A percentile compares a stretch with the other conserved stretches of the same genome.
Evolutionary conservation across 176 grass and related monocot species (phyloP).

Genomic region (Oryza meyeriana): DNA sequence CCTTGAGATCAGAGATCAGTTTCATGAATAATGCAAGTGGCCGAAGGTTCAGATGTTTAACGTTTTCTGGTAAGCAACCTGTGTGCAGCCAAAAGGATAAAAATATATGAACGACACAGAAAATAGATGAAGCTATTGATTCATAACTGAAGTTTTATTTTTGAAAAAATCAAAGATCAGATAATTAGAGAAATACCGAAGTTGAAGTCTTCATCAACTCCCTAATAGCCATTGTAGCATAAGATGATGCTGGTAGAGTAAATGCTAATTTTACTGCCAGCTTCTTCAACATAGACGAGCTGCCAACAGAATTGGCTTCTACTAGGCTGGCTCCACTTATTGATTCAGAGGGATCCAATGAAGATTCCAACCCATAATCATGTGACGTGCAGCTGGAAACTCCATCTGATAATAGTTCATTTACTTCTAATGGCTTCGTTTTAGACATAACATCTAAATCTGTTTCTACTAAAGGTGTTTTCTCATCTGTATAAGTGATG

Average conservation of each 20-base stretch:
- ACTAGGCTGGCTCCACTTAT: conserved; percentile 13
- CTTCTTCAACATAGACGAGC: conserved; percentile 45
- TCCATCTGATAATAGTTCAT: conserved; percentile 35
- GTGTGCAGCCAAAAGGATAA: conserved; percentile 14
- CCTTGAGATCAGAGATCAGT: conserved; percentile 8
- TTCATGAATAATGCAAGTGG: conserved; percentile 1
- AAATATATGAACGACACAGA: conserved; percentile 2
- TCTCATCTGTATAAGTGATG: conserved; percentile 61
- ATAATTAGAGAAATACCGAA: conserved; percentile 47
- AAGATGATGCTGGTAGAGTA: conserved; percentile 86
- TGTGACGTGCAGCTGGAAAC: background rate
- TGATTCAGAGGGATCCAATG: conserved; percentile 19
- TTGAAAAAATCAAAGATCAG: background rate
- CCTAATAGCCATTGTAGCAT: conserved; percentile 96
- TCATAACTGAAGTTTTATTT: background rate
- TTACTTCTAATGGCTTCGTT: conserved; percentile 25
- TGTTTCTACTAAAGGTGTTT: conserved; percentile 54
- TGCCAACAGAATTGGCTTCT: conserved; percentile 30
- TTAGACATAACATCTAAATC: conserved; percentile 69
- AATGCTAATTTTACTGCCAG: conserved; percentile 80
- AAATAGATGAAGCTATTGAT: conserved; percentile 12
- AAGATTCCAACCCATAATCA: conserved; percentile 15
- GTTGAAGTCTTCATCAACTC: conserved; percentile 91
- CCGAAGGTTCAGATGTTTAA: conserved; percentile 42
- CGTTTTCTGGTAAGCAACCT: conserved; percentile 83